A percentile compares a stretch with the other conserved stretches of the same genome.
phyloP scores from a whole-genome alignment of 371 early-diverging fungal genomes.

The Mortierella sp. region DNA sequence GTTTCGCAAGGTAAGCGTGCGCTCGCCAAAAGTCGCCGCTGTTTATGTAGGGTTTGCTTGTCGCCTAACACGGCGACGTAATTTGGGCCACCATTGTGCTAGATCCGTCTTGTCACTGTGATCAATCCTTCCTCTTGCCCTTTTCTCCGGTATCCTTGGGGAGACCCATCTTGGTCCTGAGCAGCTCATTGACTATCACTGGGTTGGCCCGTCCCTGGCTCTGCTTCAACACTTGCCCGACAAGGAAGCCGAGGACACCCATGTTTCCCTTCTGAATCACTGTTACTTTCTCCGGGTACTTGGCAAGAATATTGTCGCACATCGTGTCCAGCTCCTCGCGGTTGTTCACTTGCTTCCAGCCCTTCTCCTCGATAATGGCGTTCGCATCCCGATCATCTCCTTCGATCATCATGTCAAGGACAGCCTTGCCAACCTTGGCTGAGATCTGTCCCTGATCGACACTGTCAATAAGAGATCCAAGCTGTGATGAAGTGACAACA shows the following conservation, averaged over 20 bases:
- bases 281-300: conserved; percentile 68
- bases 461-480: conserved; percentile 74
- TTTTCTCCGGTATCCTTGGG: conserved; percentile 1
- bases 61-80: no score
- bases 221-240: conserved; percentile 44
- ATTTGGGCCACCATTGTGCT: no score
- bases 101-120: no score
- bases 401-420: conserved; percentile 75
- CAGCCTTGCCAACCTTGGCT: conserved; percentile 72
- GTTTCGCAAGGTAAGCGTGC: no score
- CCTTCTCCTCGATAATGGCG: conserved; percentile 74
- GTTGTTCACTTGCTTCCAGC: conserved; percentile 75
- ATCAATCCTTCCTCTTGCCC: conserved; percentile 5
- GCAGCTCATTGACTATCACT: conserved; percentile 25
- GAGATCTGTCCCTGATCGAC: conserved; percentile 69
- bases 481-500: conserved; percentile 66
- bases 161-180: conserved; percentile 21
- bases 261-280: conserved; percentile 55
- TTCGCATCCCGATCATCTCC: conserved; percentile 61
- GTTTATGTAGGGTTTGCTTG: no score
- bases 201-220: conserved; percentile 45
- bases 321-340: conserved; percentile 58
- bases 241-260: conserved; percentile 37
- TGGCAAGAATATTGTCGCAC: conserved; percentile 61
- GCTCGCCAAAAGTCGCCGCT: no score